Evolutionary conservation across 2,329 filamentous ascomycete species (phyloP).

Genomic region (Magnaporthiopsis rhizophila): DNA sequence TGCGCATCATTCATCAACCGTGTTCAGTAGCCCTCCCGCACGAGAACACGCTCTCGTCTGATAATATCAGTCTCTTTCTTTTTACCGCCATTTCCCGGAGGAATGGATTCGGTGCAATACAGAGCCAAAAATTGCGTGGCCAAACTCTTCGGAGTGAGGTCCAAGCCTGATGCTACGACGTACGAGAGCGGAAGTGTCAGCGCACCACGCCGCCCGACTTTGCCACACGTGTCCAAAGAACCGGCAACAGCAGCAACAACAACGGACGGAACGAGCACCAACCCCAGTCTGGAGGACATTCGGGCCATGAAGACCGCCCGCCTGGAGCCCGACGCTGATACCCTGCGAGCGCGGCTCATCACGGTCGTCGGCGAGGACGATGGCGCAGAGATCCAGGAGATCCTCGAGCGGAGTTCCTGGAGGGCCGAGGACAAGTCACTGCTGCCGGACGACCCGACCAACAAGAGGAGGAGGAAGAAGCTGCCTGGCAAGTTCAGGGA

Average conservation of each 20-base stretch:
- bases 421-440: slow-evolving; percentile 17
- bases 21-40: not conserved
- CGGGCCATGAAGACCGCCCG: not conserved
- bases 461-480: not conserved
- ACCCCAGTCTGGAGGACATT: not conserved
- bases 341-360: slow-evolving; percentile 10
- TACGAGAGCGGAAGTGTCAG: not conserved
- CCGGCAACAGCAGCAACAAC: not conserved
- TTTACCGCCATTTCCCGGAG: not conserved
- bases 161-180: not conserved
- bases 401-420: slow-evolving; percentile 23
- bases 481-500: slow-evolving; percentile 32
- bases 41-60: not conserved
- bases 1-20: not conserved
- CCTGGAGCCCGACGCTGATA: not conserved
- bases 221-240: not conserved
- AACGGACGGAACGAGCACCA: not conserved
- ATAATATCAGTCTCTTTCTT: not conserved
- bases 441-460: not conserved
- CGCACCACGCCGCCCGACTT: not conserved
- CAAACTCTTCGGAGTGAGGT: not conserved
- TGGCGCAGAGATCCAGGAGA: slow-evolving; percentile 32
- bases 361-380: slow-evolving; percentile 18
- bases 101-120: not conserved
- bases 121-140: not conserved